Conservation (phyloP, 2,329 filamentous ascomycete species). For the Botrytis cinerea region DNA sequence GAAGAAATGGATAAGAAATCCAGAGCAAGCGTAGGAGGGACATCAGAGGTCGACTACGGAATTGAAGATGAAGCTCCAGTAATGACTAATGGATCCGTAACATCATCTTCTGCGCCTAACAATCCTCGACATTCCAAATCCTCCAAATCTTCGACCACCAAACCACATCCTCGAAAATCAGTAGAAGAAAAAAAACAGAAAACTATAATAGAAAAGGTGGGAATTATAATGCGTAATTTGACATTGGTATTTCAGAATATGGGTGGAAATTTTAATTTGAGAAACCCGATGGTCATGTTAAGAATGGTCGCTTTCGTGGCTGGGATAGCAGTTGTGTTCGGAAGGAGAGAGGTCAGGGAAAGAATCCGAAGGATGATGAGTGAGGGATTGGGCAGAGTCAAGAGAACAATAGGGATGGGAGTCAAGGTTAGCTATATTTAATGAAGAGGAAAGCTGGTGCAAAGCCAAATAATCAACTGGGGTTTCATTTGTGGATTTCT, state of each 20-base stretch:
- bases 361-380: constrained; percentile 69
- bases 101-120: constrained; percentile 23
- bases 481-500: constrained; percentile 6
- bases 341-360: constrained; percentile 73
- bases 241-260: constrained; percentile 54
- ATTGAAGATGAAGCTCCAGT: constrained; percentile 50
- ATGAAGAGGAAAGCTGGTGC: constrained; percentile 30
- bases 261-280: constrained; percentile 49
- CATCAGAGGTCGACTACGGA: constrained; percentile 68
- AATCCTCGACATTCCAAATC: constrained; percentile 39
- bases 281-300: constrained; percentile 59
- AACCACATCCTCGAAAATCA: constrained; percentile 25
- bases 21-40: constrained; percentile 56
- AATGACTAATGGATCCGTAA: background rate
- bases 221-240: constrained; percentile 55
- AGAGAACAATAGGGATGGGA: constrained; percentile 78
- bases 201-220: constrained; percentile 22
- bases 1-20: constrained; percentile 45
- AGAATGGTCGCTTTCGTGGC: constrained; percentile 76
- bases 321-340: constrained; percentile 74
- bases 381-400: constrained; percentile 60
- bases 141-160: constrained; percentile 37
- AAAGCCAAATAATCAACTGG: background rate
- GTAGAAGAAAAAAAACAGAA: constrained; percentile 23
- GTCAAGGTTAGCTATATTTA: constrained; percentile 97